These are phyloP conservation scores for Nakataea oryzae DNA, from an alignment of 2,329 filamentous ascomycete species.

Conservation along the genomic window DNA sequence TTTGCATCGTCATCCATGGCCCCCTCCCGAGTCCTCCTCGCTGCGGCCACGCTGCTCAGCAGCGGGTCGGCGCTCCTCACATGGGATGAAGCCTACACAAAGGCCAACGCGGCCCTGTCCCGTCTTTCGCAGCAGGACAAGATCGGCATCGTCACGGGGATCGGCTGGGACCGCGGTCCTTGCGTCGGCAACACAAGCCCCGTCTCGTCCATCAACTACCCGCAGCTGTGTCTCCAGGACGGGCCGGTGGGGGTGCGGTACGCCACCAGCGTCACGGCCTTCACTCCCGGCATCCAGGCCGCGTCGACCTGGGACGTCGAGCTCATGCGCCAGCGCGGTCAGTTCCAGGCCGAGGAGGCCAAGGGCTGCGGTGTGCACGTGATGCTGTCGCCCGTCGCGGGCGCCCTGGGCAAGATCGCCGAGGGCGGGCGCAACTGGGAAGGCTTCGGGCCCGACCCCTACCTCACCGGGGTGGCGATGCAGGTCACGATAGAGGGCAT, in stretches of 20 bases:
- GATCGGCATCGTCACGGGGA: slow-evolving; percentile 67
- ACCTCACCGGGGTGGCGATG: slow-evolving; percentile 55
- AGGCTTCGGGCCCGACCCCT: slow-evolving; percentile 70
- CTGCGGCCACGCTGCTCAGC: not conserved
- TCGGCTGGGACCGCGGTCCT: slow-evolving; percentile 63
- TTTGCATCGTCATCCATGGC: not conserved
- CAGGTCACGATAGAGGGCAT: slow-evolving; percentile 50
- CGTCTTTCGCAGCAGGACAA: slow-evolving; percentile 68
- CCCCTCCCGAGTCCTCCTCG: not conserved
- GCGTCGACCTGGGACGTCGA: slow-evolving; percentile 72
- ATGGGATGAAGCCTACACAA: slow-evolving; percentile 61
- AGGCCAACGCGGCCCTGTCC: slow-evolving; percentile 56
- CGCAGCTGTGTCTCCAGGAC: slow-evolving; percentile 68
- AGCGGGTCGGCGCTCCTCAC: not conserved
- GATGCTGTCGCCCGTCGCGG: slow-evolving; percentile 49
- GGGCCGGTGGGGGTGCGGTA: slow-evolving; percentile 69
- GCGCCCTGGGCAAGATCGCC: slow-evolving; percentile 63
- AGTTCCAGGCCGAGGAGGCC: slow-evolving; percentile 59
- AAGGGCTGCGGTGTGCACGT: slow-evolving; percentile 29
- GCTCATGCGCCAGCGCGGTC: slow-evolving; percentile 61
- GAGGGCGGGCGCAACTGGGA: slow-evolving; percentile 75
- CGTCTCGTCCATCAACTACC: slow-evolving; percentile 50
- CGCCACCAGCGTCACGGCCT: slow-evolving; percentile 61
- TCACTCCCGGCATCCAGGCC: slow-evolving; percentile 69
- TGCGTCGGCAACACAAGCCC: slow-evolving; percentile 55